Evolutionary conservation across 1,139 yeast species (phyloP).

Genomic region (Suhomyces panamericanus): DNA sequence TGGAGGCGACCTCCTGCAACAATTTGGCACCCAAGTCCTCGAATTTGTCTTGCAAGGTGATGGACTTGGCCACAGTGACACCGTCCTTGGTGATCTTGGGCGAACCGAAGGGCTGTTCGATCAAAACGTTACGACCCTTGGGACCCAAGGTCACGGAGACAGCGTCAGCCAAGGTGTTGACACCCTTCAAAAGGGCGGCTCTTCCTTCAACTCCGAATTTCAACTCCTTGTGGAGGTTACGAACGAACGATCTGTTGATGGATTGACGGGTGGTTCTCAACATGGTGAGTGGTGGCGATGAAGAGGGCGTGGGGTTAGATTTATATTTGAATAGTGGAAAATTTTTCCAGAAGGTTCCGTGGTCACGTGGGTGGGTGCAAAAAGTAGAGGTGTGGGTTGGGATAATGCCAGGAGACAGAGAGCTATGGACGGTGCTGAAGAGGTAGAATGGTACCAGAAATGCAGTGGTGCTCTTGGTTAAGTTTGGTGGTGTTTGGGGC

Average conservation of each 20-base stretch:
- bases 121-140: conserved; percentile 95
- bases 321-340: conserved; percentile 7
- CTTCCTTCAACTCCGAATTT: conserved; percentile 99
- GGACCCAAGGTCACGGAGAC: conserved; percentile 98
- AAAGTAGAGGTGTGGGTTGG: neutral
- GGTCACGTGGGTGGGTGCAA: conserved; percentile 12
- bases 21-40: conserved; percentile 97
- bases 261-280: conserved; percentile 57
- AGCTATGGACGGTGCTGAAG: too few relatives aligned
- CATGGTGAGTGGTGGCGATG: conserved; percentile 32
- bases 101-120: conserved; percentile 95
- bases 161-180: conserved; percentile 94
- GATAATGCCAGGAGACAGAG: too few relatives aligned
- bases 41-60: conserved; percentile 85
- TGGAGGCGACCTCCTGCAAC: conserved; percentile 96
- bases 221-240: conserved; percentile 84
- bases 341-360: conserved; percentile 18
- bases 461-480: too few relatives aligned
- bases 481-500: too few relatives aligned
- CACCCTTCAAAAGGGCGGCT: conserved; percentile 94
- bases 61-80: conserved; percentile 94
- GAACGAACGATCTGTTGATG: conserved; percentile 48
- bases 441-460: too few relatives aligned
- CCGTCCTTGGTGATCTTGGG: conserved; percentile 99
- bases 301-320: conserved; percentile 2